Base-by-base conservation (phyloP, 495 filamentous ascomycete genomes). In the Penicillium silybi region DNA sequence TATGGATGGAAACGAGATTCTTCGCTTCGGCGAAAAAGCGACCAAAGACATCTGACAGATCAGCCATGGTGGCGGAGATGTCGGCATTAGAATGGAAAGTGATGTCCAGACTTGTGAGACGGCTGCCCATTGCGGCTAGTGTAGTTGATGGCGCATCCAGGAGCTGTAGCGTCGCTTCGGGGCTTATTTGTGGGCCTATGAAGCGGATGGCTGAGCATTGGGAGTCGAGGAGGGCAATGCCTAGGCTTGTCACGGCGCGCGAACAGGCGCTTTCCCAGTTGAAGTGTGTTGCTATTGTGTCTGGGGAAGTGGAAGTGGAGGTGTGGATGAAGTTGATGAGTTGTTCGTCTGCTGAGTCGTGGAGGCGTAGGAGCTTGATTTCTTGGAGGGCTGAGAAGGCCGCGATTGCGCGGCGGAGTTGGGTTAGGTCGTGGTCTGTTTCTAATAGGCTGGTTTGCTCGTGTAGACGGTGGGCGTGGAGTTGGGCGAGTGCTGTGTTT, bases 231-330 rank as follows among this genome's bases (percentile, higher is more conserved):
- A 88, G 68, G 9, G 85, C 82, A 17, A 75, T 63, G 4, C 77
- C 77, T 10, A 89, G 68, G 16, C 76, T 85, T 44, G 69, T 75
- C 9, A 83, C 73, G 19, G 82, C 83, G 53, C 83, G 80, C 15
- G 79, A 77, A 64, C 82, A 88, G 19, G 85, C 85, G 13, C 72
- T 68, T 27, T 78, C 74, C 85, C 85, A 88, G 56, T 78, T 67
- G n/a, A 85, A 63, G 46, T 74, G 63, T 5, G 79, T 46, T 48
- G 23, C 15, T 20, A 18, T 26, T 4, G 37, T 13, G 23, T 39
- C 17, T 8, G 29, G n/a, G 43, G n/a, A 55, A 44, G 61, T 18
- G 43, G n/a, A 55, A 44, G 61, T 41, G 37, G 46, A 52, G 60
- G 50, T 57, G 67, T 58, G 65, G n/a, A 74, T 55, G 35, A 54